phyloP scores from a whole-genome alignment of 225 moss, liverwort and hornwort genomes.

The Bryum argenteum region DNA sequence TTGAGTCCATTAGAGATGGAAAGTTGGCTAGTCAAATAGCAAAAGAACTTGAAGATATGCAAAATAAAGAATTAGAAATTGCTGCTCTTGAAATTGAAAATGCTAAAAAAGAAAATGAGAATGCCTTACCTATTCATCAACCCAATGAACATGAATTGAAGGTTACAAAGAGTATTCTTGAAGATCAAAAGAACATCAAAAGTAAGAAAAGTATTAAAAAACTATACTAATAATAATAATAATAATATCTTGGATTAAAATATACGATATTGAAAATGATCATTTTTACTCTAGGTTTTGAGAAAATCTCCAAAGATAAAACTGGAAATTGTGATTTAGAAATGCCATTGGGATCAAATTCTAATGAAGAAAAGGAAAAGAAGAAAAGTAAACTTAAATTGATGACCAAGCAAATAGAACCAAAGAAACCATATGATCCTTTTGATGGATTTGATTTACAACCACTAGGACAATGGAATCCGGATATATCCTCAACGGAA shows the following conservation, averaged over 20 bases:
- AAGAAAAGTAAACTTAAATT: not conserved
- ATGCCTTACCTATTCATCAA: not conserved
- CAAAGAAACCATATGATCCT: constrained; percentile 25
- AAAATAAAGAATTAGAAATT: not conserved
- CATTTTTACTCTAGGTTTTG: too few relatives aligned
- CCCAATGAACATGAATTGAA: not conserved
- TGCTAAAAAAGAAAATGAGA: not conserved
- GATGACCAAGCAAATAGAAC: constrained; percentile 15
- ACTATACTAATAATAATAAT: too few relatives aligned
- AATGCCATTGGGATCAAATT: rapidly evolving
- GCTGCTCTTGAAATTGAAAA: not conserved
- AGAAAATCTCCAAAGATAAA: too few relatives aligned
- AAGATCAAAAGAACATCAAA: not conserved
- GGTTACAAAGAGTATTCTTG: not conserved
- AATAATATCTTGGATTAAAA: too few relatives aligned
- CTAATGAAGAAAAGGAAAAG: rapidly evolving
- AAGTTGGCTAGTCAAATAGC: not conserved
- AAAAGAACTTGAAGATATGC: not conserved
- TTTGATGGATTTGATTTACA: constrained; percentile 41
- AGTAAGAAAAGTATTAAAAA: not conserved
- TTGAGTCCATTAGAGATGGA: constrained; percentile 48
- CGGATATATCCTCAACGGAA: not conserved
- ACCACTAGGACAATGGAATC: constrained; percentile 18
- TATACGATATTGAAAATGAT: too few relatives aligned
- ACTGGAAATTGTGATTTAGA: not conserved